Evolutionary conservation across 345 rosid species (phyloP), one percentile per base, ranked within the genome.

Genomic region (Syzygium oleosum): DNA sequence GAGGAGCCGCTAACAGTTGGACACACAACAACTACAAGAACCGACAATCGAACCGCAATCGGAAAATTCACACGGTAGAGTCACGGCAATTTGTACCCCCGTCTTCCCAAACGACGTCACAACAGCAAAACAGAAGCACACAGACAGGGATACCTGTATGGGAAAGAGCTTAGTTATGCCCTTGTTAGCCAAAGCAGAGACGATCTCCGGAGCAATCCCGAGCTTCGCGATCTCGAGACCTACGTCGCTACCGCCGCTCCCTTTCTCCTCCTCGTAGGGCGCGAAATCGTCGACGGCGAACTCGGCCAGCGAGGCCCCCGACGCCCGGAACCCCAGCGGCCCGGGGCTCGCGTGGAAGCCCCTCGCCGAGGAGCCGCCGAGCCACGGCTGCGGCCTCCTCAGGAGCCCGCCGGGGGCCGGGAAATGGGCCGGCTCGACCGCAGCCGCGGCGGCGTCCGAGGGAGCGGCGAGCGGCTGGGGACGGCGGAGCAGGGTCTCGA

Each of bases 141-240:
- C 6, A 43, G 31, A 51, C 21, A 46, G 11, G 55, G 12, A 16
- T 86, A 97, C 98, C 96, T 98, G 99, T 88, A 98, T 98, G 27
- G 99, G 99, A 22, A 98, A 98, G 87, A 98, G 95, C 86, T 91
- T 96, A 34, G 87, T 87, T 52, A 98, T 98, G 43, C 98, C 96
- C 84, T 61, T 94, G 56, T 77, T 84, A 43, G 92, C 94, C 94
- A 98, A 89, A 86, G 99, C 93, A 65, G 94, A 79, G 8, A 98
- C 95, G 52, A 98, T 95, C 92, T 95, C 98, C n/a, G 88, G 88
- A 84, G 96, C 91, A 89, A 98, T 95, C 7, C 95, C 95, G 11
- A 97, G 94, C 73, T 91, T 93, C 56, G 95, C 84, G 54, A 95
- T 92, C 80, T 93, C 97, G 53, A 95, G 95, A 80, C 98, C 98